Evolutionary conservation across 2,329 filamentous ascomycete genomes (phyloP), one percentile per base, ranked within the genome.

Genomic region (Nothomitra cinnamomea): DNA sequence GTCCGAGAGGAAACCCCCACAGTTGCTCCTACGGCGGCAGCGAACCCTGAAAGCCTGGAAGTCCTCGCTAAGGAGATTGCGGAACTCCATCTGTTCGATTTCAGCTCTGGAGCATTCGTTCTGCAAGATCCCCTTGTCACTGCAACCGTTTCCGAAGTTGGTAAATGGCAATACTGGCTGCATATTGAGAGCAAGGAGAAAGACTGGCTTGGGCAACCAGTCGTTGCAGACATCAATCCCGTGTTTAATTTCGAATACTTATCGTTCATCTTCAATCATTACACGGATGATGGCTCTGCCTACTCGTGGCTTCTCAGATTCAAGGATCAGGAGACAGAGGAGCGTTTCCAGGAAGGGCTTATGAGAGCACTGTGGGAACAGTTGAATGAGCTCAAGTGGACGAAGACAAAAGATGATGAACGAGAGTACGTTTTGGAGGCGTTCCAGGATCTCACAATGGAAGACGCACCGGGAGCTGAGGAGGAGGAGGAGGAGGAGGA

Each of bases 221-320:
- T 98, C 28, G 74, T 88, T 28, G 83, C 87, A 5, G 92, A 98
- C 60, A 87, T 96, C 67, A 96, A 96, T 61, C 92, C 92, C 0
- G 89, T 98, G 19, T 98, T 96, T 73, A 96, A 96, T 69, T 96
- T 95, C 60, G 92, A 98, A 66, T 96, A 90, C 62, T 75, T 95
- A n/a, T 96, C 90, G 0, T 96, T 96, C 66, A 95, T 98, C 63
- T 98, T 98, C 76, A 98, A 98, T 63, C 88, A 95, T 65, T 96
- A 95, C 65, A 78, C 84, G 13, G 77, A 82, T 36, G 87, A 95
- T 66, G 87, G 89, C 1, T 85, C 85, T 1, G 90, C 92, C 3
- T 94, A 89, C 66, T 98, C 92, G 1, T 98, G 92, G 90, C 77
- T 98, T 13, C 72, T 98, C 36, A 82, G 89, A 13, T 98, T 98